Evolutionary conservation across 139 green algal genomes (phyloP).

Genomic region (Micromonas commoda): DNA sequence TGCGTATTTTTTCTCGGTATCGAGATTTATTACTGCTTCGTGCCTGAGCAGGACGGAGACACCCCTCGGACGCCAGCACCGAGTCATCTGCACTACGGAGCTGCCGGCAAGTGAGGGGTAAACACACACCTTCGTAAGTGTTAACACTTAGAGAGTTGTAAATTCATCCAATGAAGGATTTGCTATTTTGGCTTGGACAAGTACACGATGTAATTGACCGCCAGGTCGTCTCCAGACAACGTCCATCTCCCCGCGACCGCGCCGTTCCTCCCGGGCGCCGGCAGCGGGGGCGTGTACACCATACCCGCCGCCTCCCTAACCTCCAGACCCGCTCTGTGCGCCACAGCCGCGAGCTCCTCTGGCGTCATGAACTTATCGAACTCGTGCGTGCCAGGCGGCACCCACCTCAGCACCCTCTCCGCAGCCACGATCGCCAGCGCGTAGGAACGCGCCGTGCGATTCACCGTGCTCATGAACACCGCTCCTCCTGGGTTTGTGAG

Average conservation of each 20-base stretch:
- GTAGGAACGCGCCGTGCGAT: slow-evolving; percentile 70
- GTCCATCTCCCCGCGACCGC: slow-evolving; percentile 39
- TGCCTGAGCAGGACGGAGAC: slow-evolving; percentile 1
- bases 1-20: slow-evolving; percentile 1
- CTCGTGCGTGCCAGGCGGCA: slow-evolving; percentile 62
- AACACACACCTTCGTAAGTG: too few species aligned
- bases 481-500: slow-evolving; percentile 39
- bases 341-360: slow-evolving; percentile 36
- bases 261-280: too few species aligned
- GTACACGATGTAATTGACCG: slow-evolving; percentile 71
- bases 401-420: slow-evolving; percentile 62
- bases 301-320: slow-evolving; percentile 55
- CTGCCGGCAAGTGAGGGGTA: too few species aligned
- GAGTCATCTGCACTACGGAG: too few species aligned
- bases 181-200: background rate
- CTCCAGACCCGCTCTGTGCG: background rate
- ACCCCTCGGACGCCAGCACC: too few species aligned
- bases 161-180: too few species aligned
- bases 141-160: too few species aligned
- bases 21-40: slow-evolving; percentile 8
- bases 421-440: slow-evolving; percentile 72
- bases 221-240: slow-evolving; percentile 43
- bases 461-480: slow-evolving; percentile 79
- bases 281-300: slow-evolving; percentile 38
- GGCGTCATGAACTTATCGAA: slow-evolving; percentile 86